A percentile compares a stretch with the other conserved stretches of the same genome.
Evolutionary conservation across 164 flowering plant species (phyloP).

Genomic region (Cinnamomum chago): DNA sequence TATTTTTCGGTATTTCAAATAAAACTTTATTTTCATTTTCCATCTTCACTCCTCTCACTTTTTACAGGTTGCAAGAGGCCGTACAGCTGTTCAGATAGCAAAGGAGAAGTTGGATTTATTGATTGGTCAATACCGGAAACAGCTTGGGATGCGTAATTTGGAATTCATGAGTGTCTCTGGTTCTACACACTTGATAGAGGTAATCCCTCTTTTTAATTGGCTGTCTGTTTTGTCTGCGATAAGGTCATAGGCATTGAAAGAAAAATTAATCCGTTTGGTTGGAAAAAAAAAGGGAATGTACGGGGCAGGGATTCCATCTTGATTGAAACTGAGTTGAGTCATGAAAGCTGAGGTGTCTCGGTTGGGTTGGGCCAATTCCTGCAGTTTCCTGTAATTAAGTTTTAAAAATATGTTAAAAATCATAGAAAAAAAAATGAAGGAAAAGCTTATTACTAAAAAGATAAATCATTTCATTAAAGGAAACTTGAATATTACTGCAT

Average conservation of each 20-base stretch:
- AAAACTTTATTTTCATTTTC: not conserved
- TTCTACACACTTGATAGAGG: constrained; percentile 89
- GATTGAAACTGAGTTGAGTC: too few species aligned
- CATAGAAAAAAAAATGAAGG: too few species aligned
- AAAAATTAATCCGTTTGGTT: too few species aligned
- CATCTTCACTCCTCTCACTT: not conserved
- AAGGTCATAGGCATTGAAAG: not conserved
- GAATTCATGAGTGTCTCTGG: constrained; percentile 82
- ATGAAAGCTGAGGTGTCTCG: too few species aligned
- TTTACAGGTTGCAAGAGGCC: constrained; percentile 56
- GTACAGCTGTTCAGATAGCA: constrained; percentile 41
- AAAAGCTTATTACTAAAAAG: too few species aligned
- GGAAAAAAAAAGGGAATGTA: too few species aligned
- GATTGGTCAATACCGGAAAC: constrained; percentile 55
- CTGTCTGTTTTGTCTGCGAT: not conserved
- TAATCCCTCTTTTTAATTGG: constrained; percentile 16
- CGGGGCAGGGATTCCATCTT: too few species aligned
- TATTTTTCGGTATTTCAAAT: not conserved
- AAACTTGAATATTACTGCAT: too few species aligned
- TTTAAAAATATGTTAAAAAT: too few species aligned
- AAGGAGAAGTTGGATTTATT: constrained; percentile 60
- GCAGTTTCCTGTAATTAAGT: too few species aligned
- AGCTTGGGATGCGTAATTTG: constrained; percentile 57
- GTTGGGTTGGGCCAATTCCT: too few species aligned
- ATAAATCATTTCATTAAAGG: too few species aligned